phyloP scores from a whole-genome alignment of 768 basidiomycete genomes.

The Lentinus tigrinus region DNA sequence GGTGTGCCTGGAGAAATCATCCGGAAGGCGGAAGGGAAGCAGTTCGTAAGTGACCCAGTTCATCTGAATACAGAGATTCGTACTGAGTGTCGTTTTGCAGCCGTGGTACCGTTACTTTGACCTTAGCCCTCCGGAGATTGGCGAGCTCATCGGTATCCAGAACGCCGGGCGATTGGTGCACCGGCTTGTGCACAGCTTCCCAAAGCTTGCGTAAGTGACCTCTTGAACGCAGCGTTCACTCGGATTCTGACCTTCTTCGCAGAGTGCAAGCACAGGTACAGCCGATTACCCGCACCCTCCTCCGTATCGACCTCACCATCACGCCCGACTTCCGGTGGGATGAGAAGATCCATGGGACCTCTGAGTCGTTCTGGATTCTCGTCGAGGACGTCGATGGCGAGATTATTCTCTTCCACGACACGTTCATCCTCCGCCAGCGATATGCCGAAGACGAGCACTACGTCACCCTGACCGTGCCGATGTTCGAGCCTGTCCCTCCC shows the following conservation, averaged over 20 bases:
- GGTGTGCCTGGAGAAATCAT: constrained; percentile 84
- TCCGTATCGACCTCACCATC: constrained; percentile 91
- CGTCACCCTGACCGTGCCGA: constrained; percentile 91
- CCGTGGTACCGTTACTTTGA: constrained; percentile 99
- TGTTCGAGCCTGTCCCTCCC: constrained; percentile 96
- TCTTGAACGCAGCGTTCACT: background rate
- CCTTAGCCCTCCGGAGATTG: constrained; percentile 87
- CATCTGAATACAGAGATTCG: background rate
- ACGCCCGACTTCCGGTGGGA: constrained; percentile 99
- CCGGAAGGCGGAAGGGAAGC: constrained; percentile 92
- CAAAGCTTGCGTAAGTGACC: constrained; percentile 78
- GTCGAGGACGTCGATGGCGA: constrained; percentile 99
- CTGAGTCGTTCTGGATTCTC: constrained; percentile 89
- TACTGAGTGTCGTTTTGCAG: constrained; percentile 33
- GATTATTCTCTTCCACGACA: constrained; percentile 91
- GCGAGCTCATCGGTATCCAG: constrained; percentile 90
- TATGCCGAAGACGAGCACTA: constrained; percentile 94
- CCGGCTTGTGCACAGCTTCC: constrained; percentile 93
- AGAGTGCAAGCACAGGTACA: constrained; percentile 74
- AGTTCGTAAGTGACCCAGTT: constrained; percentile 66
- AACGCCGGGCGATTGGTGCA: constrained; percentile 93
- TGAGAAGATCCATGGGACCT: constrained; percentile 83
- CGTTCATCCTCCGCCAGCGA: constrained; percentile 86
- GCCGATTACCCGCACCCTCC: constrained; percentile 90
- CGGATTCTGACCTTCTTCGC: background rate